phyloP scores from a whole-genome alignment of 805 yeast species.

The Hanseniaspora taiwanica region DNA sequence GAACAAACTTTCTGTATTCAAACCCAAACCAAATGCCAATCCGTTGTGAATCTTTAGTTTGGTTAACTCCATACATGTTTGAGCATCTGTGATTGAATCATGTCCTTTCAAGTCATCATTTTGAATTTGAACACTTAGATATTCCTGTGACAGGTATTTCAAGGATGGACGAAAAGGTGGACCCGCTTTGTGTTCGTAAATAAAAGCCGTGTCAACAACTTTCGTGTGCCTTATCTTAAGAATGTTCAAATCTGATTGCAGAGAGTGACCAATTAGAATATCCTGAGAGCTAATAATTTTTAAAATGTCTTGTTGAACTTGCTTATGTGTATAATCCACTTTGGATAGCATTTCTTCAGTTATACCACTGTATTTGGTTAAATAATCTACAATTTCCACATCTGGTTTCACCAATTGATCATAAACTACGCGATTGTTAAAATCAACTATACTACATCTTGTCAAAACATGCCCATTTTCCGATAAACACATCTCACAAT shows the following conservation, averaged over 20 bases:
- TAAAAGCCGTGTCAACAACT: conserved; percentile 68
- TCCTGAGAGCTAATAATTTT: conserved; percentile 42
- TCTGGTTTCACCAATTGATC: conserved; percentile 73
- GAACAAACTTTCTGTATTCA: conserved; percentile 31
- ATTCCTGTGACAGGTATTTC: conserved; percentile 49
- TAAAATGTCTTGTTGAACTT: conserved; percentile 49
- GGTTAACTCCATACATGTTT: conserved; percentile 64
- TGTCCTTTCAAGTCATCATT: conserved; percentile 52
- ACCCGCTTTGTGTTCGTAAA: conserved; percentile 72
- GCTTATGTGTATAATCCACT: conserved; percentile 51
- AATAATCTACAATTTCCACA: conserved; percentile 61
- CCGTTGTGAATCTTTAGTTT: conserved; percentile 62
- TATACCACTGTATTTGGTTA: conserved; percentile 79
- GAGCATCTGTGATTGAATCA: conserved; percentile 77
- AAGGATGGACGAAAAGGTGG: conserved; percentile 71
- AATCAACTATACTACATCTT: conserved; percentile 62
- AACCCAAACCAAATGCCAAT: conserved; percentile 41
- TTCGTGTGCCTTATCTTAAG: conserved; percentile 57
- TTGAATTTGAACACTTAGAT: conserved; percentile 51
- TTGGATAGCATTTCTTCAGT: conserved; percentile 50
- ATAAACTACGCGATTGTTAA: conserved; percentile 42
- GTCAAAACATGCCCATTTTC: conserved; percentile 54
- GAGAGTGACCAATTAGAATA: conserved; percentile 76
- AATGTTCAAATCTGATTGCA: conserved; percentile 69
- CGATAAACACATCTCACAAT: conserved; percentile 86